Base-by-base conservation (phyloP, 345 rosid genomes). In the Pistacia atlantica region DNA sequence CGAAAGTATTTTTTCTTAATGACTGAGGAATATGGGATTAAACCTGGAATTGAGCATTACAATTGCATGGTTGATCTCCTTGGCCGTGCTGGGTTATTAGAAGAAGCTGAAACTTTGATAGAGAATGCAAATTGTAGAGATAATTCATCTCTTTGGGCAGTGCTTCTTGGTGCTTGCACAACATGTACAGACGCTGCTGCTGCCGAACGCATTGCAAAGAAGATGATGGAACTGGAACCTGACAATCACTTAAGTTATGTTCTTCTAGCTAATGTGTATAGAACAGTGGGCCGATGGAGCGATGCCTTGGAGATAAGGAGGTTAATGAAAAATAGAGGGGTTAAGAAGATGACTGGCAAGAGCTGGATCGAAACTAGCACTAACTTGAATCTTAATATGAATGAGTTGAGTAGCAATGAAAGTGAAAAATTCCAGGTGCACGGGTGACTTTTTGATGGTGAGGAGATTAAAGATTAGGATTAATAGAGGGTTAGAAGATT, bases 1-100 rank as follows among this genome's bases (percentile, higher is more conserved):
- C 81, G 86, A 52, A 78, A 85, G 31, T 87, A 83, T 80, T 93
- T 93, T 72, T 20, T 64, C 25, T 79, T 60, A 49, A 93, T 96
- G 99, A 71, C 78, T 11, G 55, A 75, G 67, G 82, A 65, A 64
- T 86, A 86, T 62, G 79, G 86, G 75, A 87, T 96, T 69, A 88
- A 83, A 83, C 91, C 98, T 54, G 92, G 89, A 72, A 80, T 84
- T 8, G 95, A 92, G 90, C 98, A 93, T 77, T 92, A 89, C 78
- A 93, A 86, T 76, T 93, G 98, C 87, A 88, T 96, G 90, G 89
- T 93, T 82, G 93, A 93, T 84, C 97, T 96, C 78, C 87, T 96
- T 48, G 93, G 98, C 49, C 97, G 95, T 37, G 93, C 94, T 74
- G 97, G 93, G 33, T 87, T 91, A 76, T 79, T 96, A 37, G 94